Conservation (phyloP, 208 protist species). For the Phytomonas sp. region DNA sequence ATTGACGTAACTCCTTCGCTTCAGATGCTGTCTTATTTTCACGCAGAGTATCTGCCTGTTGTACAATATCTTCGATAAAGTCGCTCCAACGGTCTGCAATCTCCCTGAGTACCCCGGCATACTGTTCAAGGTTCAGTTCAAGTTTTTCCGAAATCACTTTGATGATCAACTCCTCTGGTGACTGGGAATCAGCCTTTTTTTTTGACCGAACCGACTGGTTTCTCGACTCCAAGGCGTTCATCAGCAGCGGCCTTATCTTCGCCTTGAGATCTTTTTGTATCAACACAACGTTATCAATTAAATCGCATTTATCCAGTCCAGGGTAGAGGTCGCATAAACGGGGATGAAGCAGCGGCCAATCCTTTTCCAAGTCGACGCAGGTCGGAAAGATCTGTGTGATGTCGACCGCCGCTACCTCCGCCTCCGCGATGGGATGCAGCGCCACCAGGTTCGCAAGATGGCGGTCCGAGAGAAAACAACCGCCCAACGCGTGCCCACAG, state of each 20-base stretch:
- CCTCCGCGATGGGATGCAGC: slow-evolving; percentile 39
- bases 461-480: slow-evolving; percentile 55
- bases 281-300: slow-evolving; percentile 29
- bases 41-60: slow-evolving; percentile 19
- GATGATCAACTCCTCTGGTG: slow-evolving; percentile 4
- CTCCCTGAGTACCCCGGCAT: slow-evolving; percentile 26
- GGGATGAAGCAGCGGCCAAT: slow-evolving; percentile 29
- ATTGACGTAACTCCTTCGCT: slow-evolving; percentile 25
- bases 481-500: slow-evolving; percentile 41
- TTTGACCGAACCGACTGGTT: not conserved
- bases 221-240: slow-evolving; percentile 6
- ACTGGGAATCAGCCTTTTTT: slow-evolving; percentile 11
- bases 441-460: slow-evolving; percentile 41
- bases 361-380: slow-evolving; percentile 39
- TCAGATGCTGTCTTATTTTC: slow-evolving; percentile 29
- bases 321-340: slow-evolving; percentile 53
- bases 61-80: slow-evolving; percentile 24
- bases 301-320: slow-evolving; percentile 25
- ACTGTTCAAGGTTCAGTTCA: slow-evolving; percentile 25
- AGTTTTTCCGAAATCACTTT: slow-evolving; percentile 19
- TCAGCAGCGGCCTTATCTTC: slow-evolving; percentile 20
- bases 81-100: slow-evolving; percentile 28
- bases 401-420: slow-evolving; percentile 39
- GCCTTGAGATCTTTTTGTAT: slow-evolving; percentile 25
- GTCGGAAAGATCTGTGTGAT: slow-evolving; percentile 33